Conservation (phyloP, 352 stramenopile genomes). For the Phytopythium kandeliae region DNA sequence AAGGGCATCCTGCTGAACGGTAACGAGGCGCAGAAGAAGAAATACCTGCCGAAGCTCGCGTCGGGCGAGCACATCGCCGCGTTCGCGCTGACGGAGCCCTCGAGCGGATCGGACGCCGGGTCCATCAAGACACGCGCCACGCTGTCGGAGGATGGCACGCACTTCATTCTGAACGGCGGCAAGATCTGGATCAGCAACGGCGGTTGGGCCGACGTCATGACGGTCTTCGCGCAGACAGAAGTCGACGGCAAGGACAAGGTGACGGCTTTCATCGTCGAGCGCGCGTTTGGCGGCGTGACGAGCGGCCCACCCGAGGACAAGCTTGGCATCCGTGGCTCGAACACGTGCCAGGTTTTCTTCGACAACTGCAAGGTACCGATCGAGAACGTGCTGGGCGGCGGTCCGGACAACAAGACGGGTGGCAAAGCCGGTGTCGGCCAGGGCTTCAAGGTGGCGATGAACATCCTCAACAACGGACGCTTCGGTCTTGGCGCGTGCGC, state of each 20-base stretch:
- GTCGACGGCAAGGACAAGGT: conserved; percentile 96
- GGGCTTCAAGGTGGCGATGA: conserved; percentile 92
- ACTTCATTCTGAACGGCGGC: conserved; percentile 90
- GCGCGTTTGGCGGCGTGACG: conserved; percentile 87
- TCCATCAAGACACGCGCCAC: conserved; percentile 89
- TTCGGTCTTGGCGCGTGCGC: conserved; percentile 79
- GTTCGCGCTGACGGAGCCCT: conserved; percentile 89
- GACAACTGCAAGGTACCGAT: conserved; percentile 94
- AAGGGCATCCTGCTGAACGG: conserved; percentile 88
- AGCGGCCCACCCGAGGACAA: conserved; percentile 95
- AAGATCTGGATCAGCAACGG: conserved; percentile 99
- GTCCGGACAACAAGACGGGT: conserved; percentile 63
- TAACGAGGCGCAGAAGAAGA: conserved; percentile 76
- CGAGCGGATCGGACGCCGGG: conserved; percentile 85
- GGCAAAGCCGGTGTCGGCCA: conserved; percentile 73
- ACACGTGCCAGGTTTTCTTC: conserved; percentile 95
- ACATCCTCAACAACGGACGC: conserved; percentile 92
- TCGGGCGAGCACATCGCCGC: conserved; percentile 79
- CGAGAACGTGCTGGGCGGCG: conserved; percentile 86
- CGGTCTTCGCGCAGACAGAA: conserved; percentile 95
- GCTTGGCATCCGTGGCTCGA: conserved; percentile 96
- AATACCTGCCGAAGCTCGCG: conserved; percentile 89
- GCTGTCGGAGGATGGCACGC: conserved; percentile 87
- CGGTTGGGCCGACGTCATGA: conserved; percentile 94
- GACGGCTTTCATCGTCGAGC: conserved; percentile 97